Conservation (phyloP, 768 basidiomycete species). For the Mycena albidolilacea region DNA sequence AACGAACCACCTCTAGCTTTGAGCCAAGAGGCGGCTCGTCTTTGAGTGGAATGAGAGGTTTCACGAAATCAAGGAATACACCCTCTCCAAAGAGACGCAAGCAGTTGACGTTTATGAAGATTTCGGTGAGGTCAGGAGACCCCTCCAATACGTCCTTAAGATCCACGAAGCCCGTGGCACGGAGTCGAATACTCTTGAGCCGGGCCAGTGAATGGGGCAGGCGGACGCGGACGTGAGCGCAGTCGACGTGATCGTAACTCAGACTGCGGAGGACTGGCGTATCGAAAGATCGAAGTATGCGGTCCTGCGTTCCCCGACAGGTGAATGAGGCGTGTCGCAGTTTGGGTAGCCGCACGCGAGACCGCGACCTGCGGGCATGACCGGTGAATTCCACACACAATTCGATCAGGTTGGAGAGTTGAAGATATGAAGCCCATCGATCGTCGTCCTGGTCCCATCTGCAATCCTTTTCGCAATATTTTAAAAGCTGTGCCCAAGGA, state of each 20-base stretch:
- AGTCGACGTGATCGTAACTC: neutral
- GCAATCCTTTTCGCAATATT: slow-evolving; percentile 12
- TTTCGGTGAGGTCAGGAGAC: slow-evolving; percentile 6
- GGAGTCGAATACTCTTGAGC: neutral
- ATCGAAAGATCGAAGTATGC: neutral
- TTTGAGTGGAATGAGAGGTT: neutral
- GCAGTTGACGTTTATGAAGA: neutral
- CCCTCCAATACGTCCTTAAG: neutral
- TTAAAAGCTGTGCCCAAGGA: slow-evolving; percentile 15
- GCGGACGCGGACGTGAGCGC: no score
- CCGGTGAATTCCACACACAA: neutral
- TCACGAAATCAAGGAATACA: neutral
- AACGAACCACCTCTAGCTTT: neutral
- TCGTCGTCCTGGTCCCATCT: neutral
- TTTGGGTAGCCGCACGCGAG: slow-evolving; percentile 1
- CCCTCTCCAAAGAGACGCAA: no score
- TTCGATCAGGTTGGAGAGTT: neutral
- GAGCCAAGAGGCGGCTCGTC: neutral
- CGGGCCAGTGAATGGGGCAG: neutral
- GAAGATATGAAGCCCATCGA: slow-evolving; percentile 10
- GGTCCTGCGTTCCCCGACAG: neutral
- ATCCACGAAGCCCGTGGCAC: neutral
- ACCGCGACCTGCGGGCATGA: neutral
- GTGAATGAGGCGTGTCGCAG: neutral
- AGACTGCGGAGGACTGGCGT: neutral